A percentile compares a stretch with the other conserved stretches of the same genome.
phyloP scores from a whole-genome alignment of 257 asterid genomes.

The Dorcoceras hygrometricum region DNA sequence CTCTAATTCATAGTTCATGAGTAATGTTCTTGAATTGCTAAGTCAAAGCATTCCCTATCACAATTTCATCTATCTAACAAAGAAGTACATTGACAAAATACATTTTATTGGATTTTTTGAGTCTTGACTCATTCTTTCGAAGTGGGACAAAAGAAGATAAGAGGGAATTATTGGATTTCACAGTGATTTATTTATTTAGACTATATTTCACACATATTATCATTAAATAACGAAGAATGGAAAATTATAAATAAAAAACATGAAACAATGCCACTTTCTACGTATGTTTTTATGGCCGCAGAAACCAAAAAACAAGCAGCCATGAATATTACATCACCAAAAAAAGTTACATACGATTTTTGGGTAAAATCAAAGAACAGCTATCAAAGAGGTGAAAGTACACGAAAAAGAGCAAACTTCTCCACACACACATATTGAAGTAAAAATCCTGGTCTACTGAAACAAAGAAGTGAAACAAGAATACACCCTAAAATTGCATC shows the following conservation, averaged over 20 bases:
- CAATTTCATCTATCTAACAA: no score
- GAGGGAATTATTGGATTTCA: no score
- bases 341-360: constrained; percentile 9
- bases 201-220: no score
- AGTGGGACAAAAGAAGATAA: no score
- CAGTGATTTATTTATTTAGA: no score
- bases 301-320: not conserved
- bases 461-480: constrained; percentile 40
- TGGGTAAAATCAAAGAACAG: constrained; percentile 11
- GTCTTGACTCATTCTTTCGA: no score
- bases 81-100: no score
- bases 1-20: no score
- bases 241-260: not conserved
- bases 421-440: constrained; percentile 38
- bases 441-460: constrained; percentile 25
- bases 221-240: not conserved
- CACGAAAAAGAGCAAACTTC: constrained; percentile 32
- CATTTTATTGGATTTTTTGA: no score
- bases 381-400: constrained; percentile 34
- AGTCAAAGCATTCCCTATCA: no score
- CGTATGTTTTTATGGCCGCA: constrained; percentile 13
- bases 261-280: constrained; percentile 17
- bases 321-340: constrained; percentile 5
- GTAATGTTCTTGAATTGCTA: no score
- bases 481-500: constrained; percentile 79